Evolutionary conservation across 176 grass and related monocot genomes (phyloP).

Genomic region (Elaeis guineensis): DNA sequence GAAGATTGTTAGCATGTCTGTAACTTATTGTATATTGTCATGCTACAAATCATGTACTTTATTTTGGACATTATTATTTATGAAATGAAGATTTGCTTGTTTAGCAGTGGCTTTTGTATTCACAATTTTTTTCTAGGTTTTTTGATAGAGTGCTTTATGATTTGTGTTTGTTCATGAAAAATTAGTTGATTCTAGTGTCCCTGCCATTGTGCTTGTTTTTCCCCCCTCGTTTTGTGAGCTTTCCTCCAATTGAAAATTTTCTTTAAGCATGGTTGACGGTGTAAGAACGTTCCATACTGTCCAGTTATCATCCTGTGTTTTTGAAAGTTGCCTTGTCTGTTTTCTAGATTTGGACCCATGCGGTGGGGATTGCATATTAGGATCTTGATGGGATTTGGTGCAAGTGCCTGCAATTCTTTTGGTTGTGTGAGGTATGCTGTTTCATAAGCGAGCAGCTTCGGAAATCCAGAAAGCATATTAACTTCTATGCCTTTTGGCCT

Average conservation of each 20-base stretch:
- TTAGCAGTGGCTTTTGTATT: too few relatives aligned
- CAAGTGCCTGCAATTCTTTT: constrained; percentile 27
- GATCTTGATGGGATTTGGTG: constrained; percentile 33
- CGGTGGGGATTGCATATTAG: constrained; percentile 44
- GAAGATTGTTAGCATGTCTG: neutral
- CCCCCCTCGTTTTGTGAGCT: too few relatives aligned
- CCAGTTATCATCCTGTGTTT: constrained; percentile 20
- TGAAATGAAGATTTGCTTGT: too few relatives aligned
- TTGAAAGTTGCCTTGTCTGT: constrained; percentile 51
- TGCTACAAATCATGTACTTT: too few relatives aligned
- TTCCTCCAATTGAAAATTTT: too few relatives aligned
- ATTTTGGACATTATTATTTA: too few relatives aligned
- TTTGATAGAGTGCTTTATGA: neutral
- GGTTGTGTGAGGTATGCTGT: constrained; percentile 28
- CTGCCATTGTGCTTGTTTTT: too few relatives aligned
- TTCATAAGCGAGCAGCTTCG: constrained; percentile 29
- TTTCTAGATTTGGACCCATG: constrained; percentile 48
- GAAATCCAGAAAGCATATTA: constrained; percentile 38
- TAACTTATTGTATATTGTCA: neutral
- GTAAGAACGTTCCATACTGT: constrained; percentile 17
- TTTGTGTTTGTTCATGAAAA: neutral
- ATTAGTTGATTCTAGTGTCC: neutral
- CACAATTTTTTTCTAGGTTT: too few relatives aligned
- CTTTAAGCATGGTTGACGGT: neutral
- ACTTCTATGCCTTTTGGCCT: constrained; percentile 30